Conservation (phyloP, 1,284 basidiomycete species). For the Ceratobasidium sp. region DNA sequence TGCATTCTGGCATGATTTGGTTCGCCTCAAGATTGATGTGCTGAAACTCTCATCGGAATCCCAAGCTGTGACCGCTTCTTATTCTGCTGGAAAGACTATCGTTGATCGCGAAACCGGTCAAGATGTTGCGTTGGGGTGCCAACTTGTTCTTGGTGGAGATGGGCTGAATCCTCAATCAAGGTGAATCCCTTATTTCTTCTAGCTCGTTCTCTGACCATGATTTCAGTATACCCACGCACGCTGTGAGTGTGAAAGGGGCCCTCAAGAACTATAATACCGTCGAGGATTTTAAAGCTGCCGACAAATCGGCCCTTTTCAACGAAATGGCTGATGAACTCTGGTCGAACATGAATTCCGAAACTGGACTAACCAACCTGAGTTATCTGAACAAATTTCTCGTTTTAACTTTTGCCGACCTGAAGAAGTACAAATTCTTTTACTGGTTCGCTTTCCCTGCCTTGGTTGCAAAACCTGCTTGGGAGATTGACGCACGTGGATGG, state of each 20-base stretch:
- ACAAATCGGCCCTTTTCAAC: constrained; percentile 90
- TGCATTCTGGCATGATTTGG: constrained; percentile 93
- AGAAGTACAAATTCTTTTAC: constrained; percentile 98
- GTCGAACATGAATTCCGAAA: constrained; percentile 35
- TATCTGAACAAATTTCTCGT: constrained; percentile 84
- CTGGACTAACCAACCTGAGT: constrained; percentile 55
- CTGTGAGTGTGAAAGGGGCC: constrained; percentile 68
- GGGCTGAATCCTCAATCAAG: constrained; percentile 64
- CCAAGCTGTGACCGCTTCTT: constrained; percentile 74
- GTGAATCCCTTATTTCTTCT: constrained; percentile 54
- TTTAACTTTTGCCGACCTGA: constrained; percentile 95
- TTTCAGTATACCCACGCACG: constrained; percentile 60
- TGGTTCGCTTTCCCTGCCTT: constrained; percentile 98
- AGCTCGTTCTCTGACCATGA: not conserved
- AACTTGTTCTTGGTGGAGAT: constrained; percentile 70
- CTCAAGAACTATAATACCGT: constrained; percentile 97
- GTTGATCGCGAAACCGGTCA: constrained; percentile 79
- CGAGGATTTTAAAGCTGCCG: constrained; percentile 92
- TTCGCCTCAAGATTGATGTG: constrained; percentile 90
- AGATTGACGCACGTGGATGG: constrained; percentile 74
- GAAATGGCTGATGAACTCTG: constrained; percentile 66
- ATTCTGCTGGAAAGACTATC: constrained; percentile 78
- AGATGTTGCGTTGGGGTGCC: constrained; percentile 73
- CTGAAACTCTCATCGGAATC: constrained; percentile 85
- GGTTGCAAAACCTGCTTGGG: constrained; percentile 88